phyloP scores from a whole-genome alignment of 176 grass and related monocot species.

The Aegilops bicornis region DNA sequence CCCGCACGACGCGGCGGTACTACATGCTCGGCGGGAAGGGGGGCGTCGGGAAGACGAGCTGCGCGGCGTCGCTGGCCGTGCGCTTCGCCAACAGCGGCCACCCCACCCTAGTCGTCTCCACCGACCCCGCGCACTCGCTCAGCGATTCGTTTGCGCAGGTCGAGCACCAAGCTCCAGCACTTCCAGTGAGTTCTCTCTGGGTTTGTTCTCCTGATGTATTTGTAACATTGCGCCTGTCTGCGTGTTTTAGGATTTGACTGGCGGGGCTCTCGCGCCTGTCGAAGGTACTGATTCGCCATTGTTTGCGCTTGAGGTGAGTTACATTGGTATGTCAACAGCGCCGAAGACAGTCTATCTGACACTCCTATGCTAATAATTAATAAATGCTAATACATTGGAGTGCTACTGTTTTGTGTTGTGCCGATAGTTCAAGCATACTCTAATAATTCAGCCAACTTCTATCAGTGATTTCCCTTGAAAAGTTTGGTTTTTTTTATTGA shows the following conservation, averaged over 20 bases:
- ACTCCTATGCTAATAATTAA: not conserved
- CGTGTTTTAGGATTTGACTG: constrained; percentile 75
- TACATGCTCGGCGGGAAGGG: constrained; percentile 96
- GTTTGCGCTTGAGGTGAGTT: constrained; percentile 84
- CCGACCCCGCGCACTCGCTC: constrained; percentile 85
- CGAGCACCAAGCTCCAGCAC: not conserved
- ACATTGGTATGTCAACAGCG: not conserved
- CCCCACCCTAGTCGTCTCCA: constrained; percentile 86
- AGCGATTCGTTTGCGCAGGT: constrained; percentile 91
- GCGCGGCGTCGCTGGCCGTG: constrained; percentile 79
- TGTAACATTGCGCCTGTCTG: not conserved
- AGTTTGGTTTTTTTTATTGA: not conserved
- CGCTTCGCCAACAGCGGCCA: constrained; percentile 90
- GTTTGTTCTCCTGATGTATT: not conserved
- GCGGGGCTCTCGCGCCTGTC: constrained; percentile 63
- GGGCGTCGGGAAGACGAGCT: constrained; percentile 89
- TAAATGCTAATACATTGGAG: not conserved
- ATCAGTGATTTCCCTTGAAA: not conserved
- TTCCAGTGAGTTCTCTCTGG: not conserved
- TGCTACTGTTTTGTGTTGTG: not conserved
- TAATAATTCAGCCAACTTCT: not conserved
- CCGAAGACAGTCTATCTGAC: not conserved
- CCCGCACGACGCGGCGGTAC: constrained; percentile 58
- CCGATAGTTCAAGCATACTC: not conserved
- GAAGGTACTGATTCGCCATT: constrained; percentile 74